Base-by-base conservation (phyloP, 2,329 filamentous ascomycete species). In the Sclerotinia glacialis region DNA sequence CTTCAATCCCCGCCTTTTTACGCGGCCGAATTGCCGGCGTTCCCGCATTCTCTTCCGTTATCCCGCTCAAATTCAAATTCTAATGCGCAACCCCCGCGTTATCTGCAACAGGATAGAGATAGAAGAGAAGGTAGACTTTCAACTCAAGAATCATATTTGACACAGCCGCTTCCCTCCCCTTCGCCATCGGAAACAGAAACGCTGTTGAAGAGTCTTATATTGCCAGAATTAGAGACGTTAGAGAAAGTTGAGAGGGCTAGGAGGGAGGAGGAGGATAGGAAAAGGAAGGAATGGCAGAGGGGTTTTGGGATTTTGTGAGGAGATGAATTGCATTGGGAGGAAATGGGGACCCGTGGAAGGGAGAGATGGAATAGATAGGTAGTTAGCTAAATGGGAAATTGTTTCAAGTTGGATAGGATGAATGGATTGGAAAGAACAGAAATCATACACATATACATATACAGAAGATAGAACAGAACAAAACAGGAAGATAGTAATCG, bases 231-330 rank as follows among this genome's bases (percentile, higher is more conserved):
- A 23, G 63, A 65, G 44, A 37, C 63, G 54, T 42, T 65, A 14
- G 47, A 47, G 44, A 65, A 60, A 34, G 63, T 54, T 2, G 63
- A 65, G 23, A 37, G 55, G 23, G 54, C 46, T 21, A 65, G 63
- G 23, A 42, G 16, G 23, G 52, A 37, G 16, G 63, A 65, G 53
- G 63, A 65, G 23, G 63, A 65, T 23, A 65, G 63, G 34, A 60
- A 44, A 16, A 44, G 53, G 21, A 59, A 31, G 34, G 63, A 65
- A 23, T 65, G 63, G 63, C 53, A 65, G 53, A 65, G 63, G 18
- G 63, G 52, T 23, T 65, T 50, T 60, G 63, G 63, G 18, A 52
- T 65, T 21, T 52, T 65, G 53, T 65, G 50, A 64, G 59, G 18
- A 3, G 14, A 14, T 4, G 7, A 21, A 11, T 8, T 18, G n/a